Percentiles rank a stretch among this genome's conserved stretches.
Conservation (phyloP, 1,139 yeast species). For the Taphrina confusa region DNA sequence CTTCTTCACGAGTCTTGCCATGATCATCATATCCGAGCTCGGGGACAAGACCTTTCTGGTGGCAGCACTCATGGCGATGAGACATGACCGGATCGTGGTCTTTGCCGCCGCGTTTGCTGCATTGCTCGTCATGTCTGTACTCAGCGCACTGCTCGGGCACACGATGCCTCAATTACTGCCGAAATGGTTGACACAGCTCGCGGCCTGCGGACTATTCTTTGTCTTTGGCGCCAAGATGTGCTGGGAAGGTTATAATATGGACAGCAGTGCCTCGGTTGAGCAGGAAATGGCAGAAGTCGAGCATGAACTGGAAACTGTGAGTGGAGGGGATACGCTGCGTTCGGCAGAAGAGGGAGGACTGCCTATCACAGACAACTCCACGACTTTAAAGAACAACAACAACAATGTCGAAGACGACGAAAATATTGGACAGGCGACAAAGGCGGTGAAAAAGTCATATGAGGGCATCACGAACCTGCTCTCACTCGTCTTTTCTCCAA, state of each 20-base stretch:
- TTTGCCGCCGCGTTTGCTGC: conserved; percentile 88
- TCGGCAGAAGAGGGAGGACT: conserved; percentile 42
- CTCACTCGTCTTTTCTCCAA: conserved; percentile 72
- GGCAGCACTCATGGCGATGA: conserved; percentile 98
- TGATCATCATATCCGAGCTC: conserved; percentile 90
- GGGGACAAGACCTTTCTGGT: conserved; percentile 96
- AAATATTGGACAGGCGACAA: conserved; percentile 32
- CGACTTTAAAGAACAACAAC: neutral
- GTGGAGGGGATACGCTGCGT: conserved; percentile 41
- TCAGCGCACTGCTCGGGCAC: conserved; percentile 90
- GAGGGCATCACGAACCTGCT: conserved; percentile 57
- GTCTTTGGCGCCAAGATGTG: conserved; percentile 79
- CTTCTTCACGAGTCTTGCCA: conserved; percentile 44
- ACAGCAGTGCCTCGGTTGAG: conserved; percentile 84
- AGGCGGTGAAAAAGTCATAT: conserved; percentile 37
- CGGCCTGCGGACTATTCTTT: conserved; percentile 78
- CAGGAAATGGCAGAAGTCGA: conserved; percentile 92
- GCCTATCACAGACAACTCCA: conserved; percentile 18
- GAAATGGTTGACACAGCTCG: conserved; percentile 71
- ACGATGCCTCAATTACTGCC: conserved; percentile 83
- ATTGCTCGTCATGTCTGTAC: conserved; percentile 81
- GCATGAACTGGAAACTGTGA: conserved; percentile 74
- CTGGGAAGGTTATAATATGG: conserved; percentile 79
- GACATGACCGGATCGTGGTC: conserved; percentile 75
- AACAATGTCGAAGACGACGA: neutral